Percentiles rank a stretch among this genome's conserved stretches.
Evolutionary conservation across 352 stramenopile genomes (phyloP).

Genomic region (Peronospora tabacina): DNA sequence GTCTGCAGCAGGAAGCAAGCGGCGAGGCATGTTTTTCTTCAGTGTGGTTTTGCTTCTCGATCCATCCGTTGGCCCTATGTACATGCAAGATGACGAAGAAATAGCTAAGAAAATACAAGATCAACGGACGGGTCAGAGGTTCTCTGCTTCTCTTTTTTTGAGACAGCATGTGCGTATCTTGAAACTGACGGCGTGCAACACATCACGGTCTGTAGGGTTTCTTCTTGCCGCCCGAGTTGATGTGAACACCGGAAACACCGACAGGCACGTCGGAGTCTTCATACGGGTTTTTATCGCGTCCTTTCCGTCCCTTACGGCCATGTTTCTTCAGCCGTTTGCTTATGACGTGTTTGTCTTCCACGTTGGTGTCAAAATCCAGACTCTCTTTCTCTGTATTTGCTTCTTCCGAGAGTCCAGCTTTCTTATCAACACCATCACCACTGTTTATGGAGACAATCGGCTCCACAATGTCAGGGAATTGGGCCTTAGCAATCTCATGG

Average conservation of each 20-base stretch:
- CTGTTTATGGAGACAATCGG: slow-evolving; percentile 9
- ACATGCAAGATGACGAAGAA: slow-evolving; percentile 25
- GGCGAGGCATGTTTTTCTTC: slow-evolving; percentile 27
- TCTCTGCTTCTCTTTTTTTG: neutral
- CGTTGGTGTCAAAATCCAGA: slow-evolving; percentile 63
- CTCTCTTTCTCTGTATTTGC: slow-evolving; percentile 29
- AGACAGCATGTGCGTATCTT: neutral
- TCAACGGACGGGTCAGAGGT: slow-evolving; percentile 23
- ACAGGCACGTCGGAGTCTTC: slow-evolving; percentile 74
- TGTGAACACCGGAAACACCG: slow-evolving; percentile 42
- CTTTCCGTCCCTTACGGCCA: slow-evolving; percentile 95
- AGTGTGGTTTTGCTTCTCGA: slow-evolving; percentile 18
- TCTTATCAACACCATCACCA: slow-evolving; percentile 14
- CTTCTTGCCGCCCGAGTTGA: slow-evolving; percentile 74
- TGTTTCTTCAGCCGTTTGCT: slow-evolving; percentile 89
- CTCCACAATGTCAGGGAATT: slow-evolving; percentile 50
- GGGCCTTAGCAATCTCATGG: slow-evolving; percentile 45
- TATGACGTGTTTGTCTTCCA: slow-evolving; percentile 55
- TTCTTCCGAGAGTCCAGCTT: slow-evolving; percentile 2
- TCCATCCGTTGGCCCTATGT: slow-evolving; percentile 19
- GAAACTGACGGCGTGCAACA: neutral
- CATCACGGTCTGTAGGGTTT: slow-evolving; percentile 43
- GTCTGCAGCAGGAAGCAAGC: slow-evolving; percentile 14
- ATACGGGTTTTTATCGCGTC: slow-evolving; percentile 96
- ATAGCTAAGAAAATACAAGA: slow-evolving; percentile 29